Percentiles rank a stretch among this genome's conserved stretches.
Evolutionary conservation across 371 early-diverging fungal genomes (phyloP).

Genomic region (Nematocida minor): DNA sequence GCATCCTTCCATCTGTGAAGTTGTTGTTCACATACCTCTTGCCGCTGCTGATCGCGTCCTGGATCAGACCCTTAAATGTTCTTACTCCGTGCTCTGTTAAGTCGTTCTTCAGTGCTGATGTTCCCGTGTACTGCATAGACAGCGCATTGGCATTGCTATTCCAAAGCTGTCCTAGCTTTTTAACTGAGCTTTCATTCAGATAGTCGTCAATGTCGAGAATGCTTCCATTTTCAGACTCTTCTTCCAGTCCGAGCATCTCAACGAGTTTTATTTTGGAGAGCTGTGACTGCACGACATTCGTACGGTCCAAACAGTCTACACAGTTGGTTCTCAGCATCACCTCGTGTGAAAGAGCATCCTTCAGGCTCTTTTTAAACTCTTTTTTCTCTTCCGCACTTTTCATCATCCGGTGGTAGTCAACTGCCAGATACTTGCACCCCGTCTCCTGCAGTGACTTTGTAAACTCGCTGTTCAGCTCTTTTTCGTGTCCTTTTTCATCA

Average conservation of each 20-base stretch:
- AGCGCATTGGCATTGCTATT: constrained; percentile 95
- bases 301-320: constrained; percentile 97
- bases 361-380: constrained; percentile 73
- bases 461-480: constrained; percentile 44
- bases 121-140: constrained; percentile 85
- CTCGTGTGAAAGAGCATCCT: constrained; percentile 66
- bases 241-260: constrained; percentile 66
- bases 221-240: not conserved
- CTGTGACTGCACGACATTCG: constrained; percentile 90
- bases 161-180: constrained; percentile 79
- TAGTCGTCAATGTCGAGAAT: constrained; percentile 40
- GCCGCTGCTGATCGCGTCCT: constrained; percentile 56
- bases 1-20: constrained; percentile 56
- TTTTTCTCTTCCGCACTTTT: constrained; percentile 69
- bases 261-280: constrained; percentile 77
- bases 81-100: constrained; percentile 83
- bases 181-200: not conserved
- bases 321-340: constrained; percentile 90
- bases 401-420: constrained; percentile 56
- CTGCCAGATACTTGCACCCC: constrained; percentile 44
- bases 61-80: constrained; percentile 64
- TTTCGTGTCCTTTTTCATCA: constrained; percentile 56
- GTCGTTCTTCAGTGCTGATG: constrained; percentile 91
- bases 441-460: constrained; percentile 15
- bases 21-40: constrained; percentile 64